Base-by-base conservation (phyloP, 148 eudicot genomes). In the Oxyria digyna region DNA sequence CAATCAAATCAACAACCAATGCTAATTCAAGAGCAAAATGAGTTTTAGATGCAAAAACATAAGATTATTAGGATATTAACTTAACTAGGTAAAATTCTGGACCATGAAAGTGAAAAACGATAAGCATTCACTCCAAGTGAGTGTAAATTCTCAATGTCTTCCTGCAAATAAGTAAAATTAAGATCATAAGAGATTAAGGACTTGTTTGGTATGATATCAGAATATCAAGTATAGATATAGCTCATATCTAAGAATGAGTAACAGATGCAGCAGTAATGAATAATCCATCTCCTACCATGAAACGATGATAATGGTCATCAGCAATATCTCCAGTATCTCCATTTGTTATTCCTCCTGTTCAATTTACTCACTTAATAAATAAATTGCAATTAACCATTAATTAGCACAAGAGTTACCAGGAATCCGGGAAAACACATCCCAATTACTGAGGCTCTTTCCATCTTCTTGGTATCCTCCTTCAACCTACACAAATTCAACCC, bases 261-360 rank as follows among this genome's bases (percentile, higher is more conserved):
- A 45, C n/a, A n/a, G n/a, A n/a, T n/a, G 1, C 62, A 52, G 14
- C 62, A 13, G 33, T 49, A 49, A 21, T 12, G 69, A 20, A 11
- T 9, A 21, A 45, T 3, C 20, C 33, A 55, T 41, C 43, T 9
- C 4, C 10, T 78, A 87, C 98, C 85, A 84, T 55, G 77, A 82
- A 92, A 13, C 79, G 89, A 77, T 85, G 98, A 75, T 89, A 92
- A 59, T 92, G 94, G 72, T 92, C 98, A 68, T 85, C 88, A 3
- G 91, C 92, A 14, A 89, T 48, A 55, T 87, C 87, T 69, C 88
- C 98, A 68, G 76, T 85, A 2, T 79, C 85, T 35, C 77, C 79
- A 74, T 85, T 72, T 4, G 23, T 43, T 20, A 75, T 65, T 20
- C 71, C 78, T 6, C 84, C 89, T 87, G 68, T 33, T 71, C 55